These are phyloP conservation scores for Orychophragmus violaceus DNA, from an alignment of 345 rosid species.

Conservation along the genomic window DNA sequence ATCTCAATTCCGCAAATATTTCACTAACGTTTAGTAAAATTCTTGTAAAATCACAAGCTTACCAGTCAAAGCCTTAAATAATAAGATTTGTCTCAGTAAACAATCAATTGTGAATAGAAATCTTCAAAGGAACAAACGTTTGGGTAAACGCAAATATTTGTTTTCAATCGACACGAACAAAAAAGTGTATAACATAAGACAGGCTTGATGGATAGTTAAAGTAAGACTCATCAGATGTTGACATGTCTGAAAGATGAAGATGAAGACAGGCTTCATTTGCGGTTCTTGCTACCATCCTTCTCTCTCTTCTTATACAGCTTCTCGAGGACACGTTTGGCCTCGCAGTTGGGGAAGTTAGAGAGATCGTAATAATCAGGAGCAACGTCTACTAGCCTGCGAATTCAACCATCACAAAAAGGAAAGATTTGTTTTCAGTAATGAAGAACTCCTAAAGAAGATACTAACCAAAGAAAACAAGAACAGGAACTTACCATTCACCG, in stretches of 20 bases:
- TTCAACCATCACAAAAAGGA: not conserved
- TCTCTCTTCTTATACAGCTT: slow-evolving; percentile 78
- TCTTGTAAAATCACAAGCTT: no score
- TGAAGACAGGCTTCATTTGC: slow-evolving; percentile 16
- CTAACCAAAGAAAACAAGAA: not conserved
- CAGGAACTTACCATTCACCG: slow-evolving; percentile 73
- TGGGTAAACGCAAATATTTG: not conserved
- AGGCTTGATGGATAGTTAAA: not conserved
- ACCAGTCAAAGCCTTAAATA: no score
- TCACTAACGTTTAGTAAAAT: no score
- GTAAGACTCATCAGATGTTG: not conserved
- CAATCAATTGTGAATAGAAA: not conserved
- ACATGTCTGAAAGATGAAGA: not conserved
- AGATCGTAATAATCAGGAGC: slow-evolving; percentile 84
- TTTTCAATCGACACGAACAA: not conserved
- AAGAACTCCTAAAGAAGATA: not conserved
- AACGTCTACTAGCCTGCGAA: slow-evolving; percentile 78
- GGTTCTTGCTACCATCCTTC: slow-evolving; percentile 57
- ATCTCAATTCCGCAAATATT: no score
- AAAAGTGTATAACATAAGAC: not conserved
- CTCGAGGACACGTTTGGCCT: slow-evolving; percentile 88
- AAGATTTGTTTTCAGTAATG: not conserved
- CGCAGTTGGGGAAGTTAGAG: slow-evolving; percentile 77
- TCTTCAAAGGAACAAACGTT: not conserved
- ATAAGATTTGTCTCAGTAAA: not conserved